phyloP scores from a whole-genome alignment of 2,329 filamentous ascomycete genomes.

The Endoconidiophora laricicola region DNA sequence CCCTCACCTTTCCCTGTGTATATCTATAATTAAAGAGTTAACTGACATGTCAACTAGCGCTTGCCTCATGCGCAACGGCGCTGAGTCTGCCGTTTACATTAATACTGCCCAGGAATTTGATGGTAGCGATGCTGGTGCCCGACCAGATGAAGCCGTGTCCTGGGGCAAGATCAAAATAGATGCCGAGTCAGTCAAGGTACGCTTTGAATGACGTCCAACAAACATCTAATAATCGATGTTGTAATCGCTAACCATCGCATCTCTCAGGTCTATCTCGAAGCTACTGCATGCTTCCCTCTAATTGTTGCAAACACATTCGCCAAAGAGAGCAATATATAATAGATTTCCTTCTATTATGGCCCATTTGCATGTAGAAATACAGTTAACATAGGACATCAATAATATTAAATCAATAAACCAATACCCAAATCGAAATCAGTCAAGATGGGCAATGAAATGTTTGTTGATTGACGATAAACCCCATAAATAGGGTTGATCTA shows the following conservation, averaged over 20 bases:
- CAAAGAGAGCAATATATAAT: constrained; percentile 25
- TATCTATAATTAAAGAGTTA: neutral
- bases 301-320: constrained; percentile 53
- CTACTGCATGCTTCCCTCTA: constrained; percentile 47
- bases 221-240: neutral
- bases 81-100: constrained; percentile 91
- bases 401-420: neutral
- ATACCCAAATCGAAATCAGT: neutral
- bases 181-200: constrained; percentile 76
- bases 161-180: constrained; percentile 96
- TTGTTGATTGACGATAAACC: no score
- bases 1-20: neutral
- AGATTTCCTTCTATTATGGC: neutral
- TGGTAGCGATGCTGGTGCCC: constrained; percentile 84
- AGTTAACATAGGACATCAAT: neutral
- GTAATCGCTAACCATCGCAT: neutral
- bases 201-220: constrained; percentile 14
- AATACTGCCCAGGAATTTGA: constrained; percentile 97
- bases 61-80: constrained; percentile 92
- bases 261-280: constrained; percentile 43
- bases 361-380: neutral
- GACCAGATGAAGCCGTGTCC: constrained; percentile 90
- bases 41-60: constrained; percentile 27
- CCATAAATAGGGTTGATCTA: no score
- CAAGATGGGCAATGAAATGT: no score